Conservation (phyloP, 495 filamentous ascomycete genomes). For the Penicillium macrosclerotiorum region DNA sequence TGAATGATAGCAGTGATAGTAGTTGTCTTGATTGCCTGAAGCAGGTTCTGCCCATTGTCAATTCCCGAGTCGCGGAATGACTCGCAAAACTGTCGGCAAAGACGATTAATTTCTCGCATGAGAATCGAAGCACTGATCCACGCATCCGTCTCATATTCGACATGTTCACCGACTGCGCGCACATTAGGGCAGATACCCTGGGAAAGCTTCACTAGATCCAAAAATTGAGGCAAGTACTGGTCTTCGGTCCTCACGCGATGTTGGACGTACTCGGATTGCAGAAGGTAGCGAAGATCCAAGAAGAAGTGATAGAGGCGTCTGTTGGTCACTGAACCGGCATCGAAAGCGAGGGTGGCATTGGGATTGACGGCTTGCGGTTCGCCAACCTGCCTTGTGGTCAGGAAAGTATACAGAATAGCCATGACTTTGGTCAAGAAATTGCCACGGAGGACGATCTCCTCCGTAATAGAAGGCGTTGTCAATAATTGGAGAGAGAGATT, state of each 20-base stretch:
- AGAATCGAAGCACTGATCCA: constrained; percentile 97
- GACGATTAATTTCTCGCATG: constrained; percentile 88
- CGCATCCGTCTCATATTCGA: constrained; percentile 96
- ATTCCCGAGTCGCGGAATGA: constrained; percentile 68
- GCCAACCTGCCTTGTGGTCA: constrained; percentile 92
- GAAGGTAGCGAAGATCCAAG: constrained; percentile 84
- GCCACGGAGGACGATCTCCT: constrained; percentile 89
- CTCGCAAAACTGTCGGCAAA: constrained; percentile 84
- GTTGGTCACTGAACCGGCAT: constrained; percentile 90
- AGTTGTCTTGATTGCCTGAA: constrained; percentile 70
- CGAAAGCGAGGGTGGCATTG: constrained; percentile 82
- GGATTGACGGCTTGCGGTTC: constrained; percentile 84
- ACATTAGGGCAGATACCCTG: constrained; percentile 96
- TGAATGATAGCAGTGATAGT: constrained; percentile 78
- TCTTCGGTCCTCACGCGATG: constrained; percentile 76
- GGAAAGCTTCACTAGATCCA: constrained; percentile 91
- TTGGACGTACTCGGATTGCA: constrained; percentile 83
- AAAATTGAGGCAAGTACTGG: constrained; percentile 86
- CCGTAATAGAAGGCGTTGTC: constrained; percentile 92
- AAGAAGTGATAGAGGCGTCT: constrained; percentile 96
- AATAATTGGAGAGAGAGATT: constrained; percentile 95
- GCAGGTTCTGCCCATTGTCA: constrained; percentile 59
- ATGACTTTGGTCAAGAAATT: constrained; percentile 95
- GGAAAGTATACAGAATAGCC: constrained; percentile 94
- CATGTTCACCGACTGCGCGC: constrained; percentile 87